These are phyloP conservation scores for Amanita jacksonii DNA, from an alignment of 768 basidiomycete genomes.

Conservation along the genomic window DNA sequence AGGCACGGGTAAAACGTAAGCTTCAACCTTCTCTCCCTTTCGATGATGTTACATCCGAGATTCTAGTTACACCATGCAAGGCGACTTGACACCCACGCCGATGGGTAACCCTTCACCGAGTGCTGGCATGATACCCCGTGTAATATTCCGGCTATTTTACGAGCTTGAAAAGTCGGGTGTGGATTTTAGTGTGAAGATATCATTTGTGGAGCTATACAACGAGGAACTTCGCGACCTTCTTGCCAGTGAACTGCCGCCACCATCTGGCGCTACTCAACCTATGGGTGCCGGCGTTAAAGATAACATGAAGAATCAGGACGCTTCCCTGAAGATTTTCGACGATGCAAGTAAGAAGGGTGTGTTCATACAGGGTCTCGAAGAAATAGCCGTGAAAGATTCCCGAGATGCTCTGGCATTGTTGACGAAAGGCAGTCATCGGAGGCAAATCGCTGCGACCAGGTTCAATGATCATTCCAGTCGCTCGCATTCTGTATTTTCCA, in stretches of 20 bases:
- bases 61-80: constrained; percentile 90
- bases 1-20: constrained; percentile 97
- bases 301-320: constrained; percentile 26
- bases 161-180: constrained; percentile 65
- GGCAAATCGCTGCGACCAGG: constrained; percentile 92
- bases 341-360: constrained; percentile 84
- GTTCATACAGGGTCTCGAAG: constrained; percentile 92
- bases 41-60: not conserved
- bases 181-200: constrained; percentile 91
- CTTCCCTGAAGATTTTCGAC: constrained; percentile 84
- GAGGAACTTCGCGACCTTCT: constrained; percentile 96
- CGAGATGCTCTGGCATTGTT: constrained; percentile 77
- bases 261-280: constrained; percentile 58
- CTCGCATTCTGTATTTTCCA: constrained; percentile 96
- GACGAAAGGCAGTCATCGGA: constrained; percentile 79
- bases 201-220: constrained; percentile 94
- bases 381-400: constrained; percentile 73
- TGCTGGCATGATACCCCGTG: constrained; percentile 95
- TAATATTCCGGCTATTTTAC: constrained; percentile 84
- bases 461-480: constrained; percentile 98
- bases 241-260: constrained; percentile 64
- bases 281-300: constrained; percentile 67
- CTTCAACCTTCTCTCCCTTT: constrained; percentile 10
- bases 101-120: constrained; percentile 82
- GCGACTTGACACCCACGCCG: constrained; percentile 74